phyloP scores from a whole-genome alignment of 2,329 filamentous ascomycete species.

The Cordyceps pruinosa region DNA sequence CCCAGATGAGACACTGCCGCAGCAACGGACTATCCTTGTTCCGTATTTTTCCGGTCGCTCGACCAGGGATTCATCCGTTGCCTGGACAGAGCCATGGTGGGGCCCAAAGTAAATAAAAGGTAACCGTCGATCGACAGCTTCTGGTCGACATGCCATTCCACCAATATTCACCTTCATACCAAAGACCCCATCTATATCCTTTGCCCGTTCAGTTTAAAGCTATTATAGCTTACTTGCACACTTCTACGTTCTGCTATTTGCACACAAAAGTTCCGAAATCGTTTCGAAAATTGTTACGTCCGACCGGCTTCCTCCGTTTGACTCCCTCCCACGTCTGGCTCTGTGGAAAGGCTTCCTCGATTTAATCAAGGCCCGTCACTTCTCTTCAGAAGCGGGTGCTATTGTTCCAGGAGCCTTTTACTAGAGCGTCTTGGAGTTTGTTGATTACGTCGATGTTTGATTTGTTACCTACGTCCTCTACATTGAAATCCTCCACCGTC shows the following conservation, averaged over 20 bases:
- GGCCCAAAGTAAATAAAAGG: conserved; percentile 42
- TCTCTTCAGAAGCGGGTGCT: conserved; percentile 31
- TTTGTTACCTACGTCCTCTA: conserved; percentile 26
- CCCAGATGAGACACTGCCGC: not conserved
- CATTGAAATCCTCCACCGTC: conserved; percentile 4
- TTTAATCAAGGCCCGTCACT: conserved; percentile 38
- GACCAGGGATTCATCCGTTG: conserved; percentile 23
- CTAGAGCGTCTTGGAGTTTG: conserved; percentile 54
- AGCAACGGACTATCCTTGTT: conserved; percentile 8
- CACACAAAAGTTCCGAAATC: conserved; percentile 20
- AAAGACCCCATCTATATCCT: conserved; percentile 13
- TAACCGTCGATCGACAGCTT: conserved; percentile 17
- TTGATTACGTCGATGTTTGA: conserved; percentile 35
- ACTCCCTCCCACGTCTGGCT: conserved; percentile 19
- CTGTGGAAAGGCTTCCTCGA: conserved; percentile 37
- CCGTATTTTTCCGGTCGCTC: conserved; percentile 15
- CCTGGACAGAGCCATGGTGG: conserved; percentile 29
- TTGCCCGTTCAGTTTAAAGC: conserved; percentile 15
- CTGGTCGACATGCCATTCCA: conserved; percentile 19
- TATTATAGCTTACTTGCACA: conserved; percentile 21
- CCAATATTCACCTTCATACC: conserved; percentile 19
- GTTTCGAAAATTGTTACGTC: conserved; percentile 25
- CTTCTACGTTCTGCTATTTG: conserved; percentile 19
- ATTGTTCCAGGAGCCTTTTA: conserved; percentile 50
- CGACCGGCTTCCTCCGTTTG: not conserved